These are phyloP conservation scores for Geum urbanum DNA, from an alignment of 306 rosid genomes.

Conservation along the genomic window DNA sequence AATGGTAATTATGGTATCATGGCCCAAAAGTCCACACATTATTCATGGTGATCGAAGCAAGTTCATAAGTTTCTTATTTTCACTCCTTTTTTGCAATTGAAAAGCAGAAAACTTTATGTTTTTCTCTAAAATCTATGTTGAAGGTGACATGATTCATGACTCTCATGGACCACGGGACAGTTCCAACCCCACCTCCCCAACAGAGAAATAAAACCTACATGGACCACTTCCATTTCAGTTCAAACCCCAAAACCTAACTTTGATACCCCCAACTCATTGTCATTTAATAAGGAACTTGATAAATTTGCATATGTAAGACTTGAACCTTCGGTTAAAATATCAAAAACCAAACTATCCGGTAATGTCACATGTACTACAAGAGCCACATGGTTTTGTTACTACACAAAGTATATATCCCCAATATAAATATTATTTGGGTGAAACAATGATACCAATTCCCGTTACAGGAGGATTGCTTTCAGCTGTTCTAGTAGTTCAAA, in stretches of 20 bases:
- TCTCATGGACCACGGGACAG: not conserved
- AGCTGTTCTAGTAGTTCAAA: not conserved
- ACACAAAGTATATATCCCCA: not conserved
- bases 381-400: not conserved
- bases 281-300: not conserved
- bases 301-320: too few relatives aligned
- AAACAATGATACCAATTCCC: not conserved
- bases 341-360: conserved; percentile 6
- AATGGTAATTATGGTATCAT: too few relatives aligned
- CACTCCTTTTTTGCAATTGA: too few relatives aligned
- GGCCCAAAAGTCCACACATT: not conserved
- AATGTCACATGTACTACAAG: not conserved
- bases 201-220: too few relatives aligned
- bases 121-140: not conserved
- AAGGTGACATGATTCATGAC: not conserved
- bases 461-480: not conserved
- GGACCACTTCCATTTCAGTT: conserved; percentile 1
- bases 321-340: not conserved
- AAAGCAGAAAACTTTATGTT: too few relatives aligned
- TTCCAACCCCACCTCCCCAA: not conserved
- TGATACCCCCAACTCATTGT: not conserved
- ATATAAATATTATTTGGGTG: not conserved
- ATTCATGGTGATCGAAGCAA: not conserved
- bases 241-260: not conserved
- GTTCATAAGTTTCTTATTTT: not conserved